Percentiles rank a stretch among this genome's conserved stretches.
phyloP scores from a whole-genome alignment of 768 basidiomycete species.

The Lactarius hengduanensis region DNA sequence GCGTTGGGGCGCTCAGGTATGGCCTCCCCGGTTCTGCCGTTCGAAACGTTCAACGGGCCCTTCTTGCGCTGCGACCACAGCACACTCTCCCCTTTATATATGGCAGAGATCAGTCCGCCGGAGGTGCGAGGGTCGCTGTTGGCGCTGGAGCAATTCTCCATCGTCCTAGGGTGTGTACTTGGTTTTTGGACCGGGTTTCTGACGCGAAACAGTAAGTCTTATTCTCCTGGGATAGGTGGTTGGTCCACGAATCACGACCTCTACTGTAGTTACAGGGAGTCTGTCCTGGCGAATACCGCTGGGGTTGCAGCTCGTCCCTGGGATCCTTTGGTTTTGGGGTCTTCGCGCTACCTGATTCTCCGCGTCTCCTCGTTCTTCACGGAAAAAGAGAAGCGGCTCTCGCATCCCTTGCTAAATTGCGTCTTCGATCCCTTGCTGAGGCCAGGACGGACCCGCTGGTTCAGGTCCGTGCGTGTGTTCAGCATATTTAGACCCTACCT shows the following conservation, averaged over 20 bases:
- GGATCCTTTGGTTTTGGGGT: slow-evolving; percentile 57
- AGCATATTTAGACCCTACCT: neutral
- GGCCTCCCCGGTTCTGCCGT: neutral
- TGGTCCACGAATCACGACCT: slow-evolving; percentile 5
- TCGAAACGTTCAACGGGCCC: slow-evolving; percentile 13
- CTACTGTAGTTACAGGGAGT: slow-evolving; percentile 52
- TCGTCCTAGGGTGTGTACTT: slow-evolving; percentile 76
- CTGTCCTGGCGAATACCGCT: slow-evolving; percentile 79
- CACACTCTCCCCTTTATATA: slow-evolving; percentile 79
- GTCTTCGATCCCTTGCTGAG: slow-evolving; percentile 48
- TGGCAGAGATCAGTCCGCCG: slow-evolving; percentile 82
- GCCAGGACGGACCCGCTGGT: slow-evolving; percentile 49
- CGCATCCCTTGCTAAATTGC: slow-evolving; percentile 53
- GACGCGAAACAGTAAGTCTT: slow-evolving; percentile 60
- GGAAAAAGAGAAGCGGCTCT: slow-evolving; percentile 59
- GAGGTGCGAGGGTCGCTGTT: slow-evolving; percentile 77
- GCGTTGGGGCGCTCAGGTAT: slow-evolving; percentile 62
- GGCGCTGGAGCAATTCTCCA: slow-evolving; percentile 77
- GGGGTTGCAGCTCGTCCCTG: slow-evolving; percentile 68
- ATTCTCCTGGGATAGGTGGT: neutral
- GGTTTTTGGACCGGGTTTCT: slow-evolving; percentile 83
- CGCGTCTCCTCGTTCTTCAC: slow-evolving; percentile 55
- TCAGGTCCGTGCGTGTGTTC: slow-evolving; percentile 39
- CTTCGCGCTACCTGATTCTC: slow-evolving; percentile 58
- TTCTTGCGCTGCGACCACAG: slow-evolving; percentile 36